phyloP scores from a whole-genome alignment of 1,284 basidiomycete genomes.

The Psilocybe mexicana region DNA sequence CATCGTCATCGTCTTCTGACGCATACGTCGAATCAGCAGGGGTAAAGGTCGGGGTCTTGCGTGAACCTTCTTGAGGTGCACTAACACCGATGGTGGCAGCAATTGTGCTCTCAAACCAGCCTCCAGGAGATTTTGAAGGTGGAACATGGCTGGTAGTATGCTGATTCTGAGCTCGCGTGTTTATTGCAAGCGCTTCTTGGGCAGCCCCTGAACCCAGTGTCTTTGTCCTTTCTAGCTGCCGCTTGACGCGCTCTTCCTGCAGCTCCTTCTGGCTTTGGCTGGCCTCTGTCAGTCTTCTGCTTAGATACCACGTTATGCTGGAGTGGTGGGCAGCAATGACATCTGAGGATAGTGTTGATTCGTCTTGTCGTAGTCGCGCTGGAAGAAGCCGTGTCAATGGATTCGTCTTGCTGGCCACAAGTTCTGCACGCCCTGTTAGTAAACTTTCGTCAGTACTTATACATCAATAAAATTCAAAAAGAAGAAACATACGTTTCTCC shows the following conservation, averaged over 20 bases:
- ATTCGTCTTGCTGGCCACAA: conserved; percentile 60
- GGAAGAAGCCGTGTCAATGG: conserved; percentile 68
- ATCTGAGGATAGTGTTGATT: conserved; percentile 59
- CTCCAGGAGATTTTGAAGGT: conserved; percentile 24
- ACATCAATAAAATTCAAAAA: not conserved
- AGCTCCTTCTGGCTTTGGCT: conserved; percentile 81
- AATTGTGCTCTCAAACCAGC: conserved; percentile 64
- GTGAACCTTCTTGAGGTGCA: conserved; percentile 27
- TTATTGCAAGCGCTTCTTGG: conserved; percentile 53
- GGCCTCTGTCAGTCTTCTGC: conserved; percentile 72
- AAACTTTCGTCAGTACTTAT: not conserved
- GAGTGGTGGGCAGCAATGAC: conserved; percentile 82
- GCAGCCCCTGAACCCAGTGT: conserved; percentile 76
- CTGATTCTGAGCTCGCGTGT: conserved; percentile 23
- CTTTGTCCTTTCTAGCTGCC: conserved; percentile 76
- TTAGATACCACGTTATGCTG: conserved; percentile 85
- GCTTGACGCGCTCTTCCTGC: conserved; percentile 85
- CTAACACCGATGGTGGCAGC: conserved; percentile 62
- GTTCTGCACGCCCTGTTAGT: conserved; percentile 60
- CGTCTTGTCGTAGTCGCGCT: conserved; percentile 61
- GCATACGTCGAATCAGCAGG: conserved; percentile 36
- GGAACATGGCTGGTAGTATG: conserved; percentile 18
- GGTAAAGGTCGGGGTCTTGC: conserved; percentile 31
- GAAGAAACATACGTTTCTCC: conserved; percentile 67
- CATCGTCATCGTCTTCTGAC: conserved; percentile 69